Conservation (phyloP, 1,284 basidiomycete genomes). For the Puccinia coronata region DNA sequence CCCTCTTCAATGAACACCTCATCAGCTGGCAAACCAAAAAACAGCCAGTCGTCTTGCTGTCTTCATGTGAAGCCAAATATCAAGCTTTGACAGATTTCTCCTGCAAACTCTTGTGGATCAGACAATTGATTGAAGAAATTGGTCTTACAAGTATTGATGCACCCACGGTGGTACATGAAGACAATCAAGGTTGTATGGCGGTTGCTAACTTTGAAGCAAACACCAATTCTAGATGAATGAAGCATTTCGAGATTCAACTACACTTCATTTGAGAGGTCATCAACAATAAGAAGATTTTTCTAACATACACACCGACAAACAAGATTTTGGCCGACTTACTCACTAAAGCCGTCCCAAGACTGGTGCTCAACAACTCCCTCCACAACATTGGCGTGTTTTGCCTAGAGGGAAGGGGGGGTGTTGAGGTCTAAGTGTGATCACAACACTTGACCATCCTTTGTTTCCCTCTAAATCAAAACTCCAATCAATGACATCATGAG, state of each 20-base stretch:
- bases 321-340: not conserved
- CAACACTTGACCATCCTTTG: too few relatives aligned
- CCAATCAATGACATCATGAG: too few relatives aligned
- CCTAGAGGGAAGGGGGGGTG: not conserved
- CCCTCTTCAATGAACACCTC: too few relatives aligned
- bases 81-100: not conserved
- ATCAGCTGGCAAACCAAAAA: not conserved
- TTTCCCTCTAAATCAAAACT: too few relatives aligned
- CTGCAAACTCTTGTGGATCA: not conserved
- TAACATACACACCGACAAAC: not conserved
- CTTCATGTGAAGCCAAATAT: constrained; percentile 17
- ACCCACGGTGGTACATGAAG: not conserved
- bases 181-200: not conserved
- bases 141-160: not conserved
- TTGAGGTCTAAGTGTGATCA: too few relatives aligned
- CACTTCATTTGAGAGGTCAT: not conserved
- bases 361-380: not conserved
- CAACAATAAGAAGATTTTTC: not conserved
- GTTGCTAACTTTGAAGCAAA: not conserved
- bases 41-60: not conserved
- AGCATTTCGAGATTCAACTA: not conserved
- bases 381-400: not conserved
- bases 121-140: not conserved
- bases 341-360: not conserved
- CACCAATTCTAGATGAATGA: not conserved